Base-by-base conservation (phyloP, 305 asterid genomes). In the Andrographis paniculata region DNA sequence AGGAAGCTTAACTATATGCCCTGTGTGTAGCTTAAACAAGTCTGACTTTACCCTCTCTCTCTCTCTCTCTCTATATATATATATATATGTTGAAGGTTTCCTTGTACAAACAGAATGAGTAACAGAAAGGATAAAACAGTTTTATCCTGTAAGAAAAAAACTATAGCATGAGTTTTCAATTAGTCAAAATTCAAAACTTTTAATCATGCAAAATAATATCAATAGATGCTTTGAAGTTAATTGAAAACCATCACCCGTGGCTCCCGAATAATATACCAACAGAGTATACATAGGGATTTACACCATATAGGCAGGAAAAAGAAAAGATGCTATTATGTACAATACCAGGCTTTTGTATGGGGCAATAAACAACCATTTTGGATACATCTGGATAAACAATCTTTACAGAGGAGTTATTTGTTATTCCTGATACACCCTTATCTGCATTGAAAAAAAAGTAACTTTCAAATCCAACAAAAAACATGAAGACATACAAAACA, bases 341-440 rank as follows among this genome's bases (percentile, higher is more conserved):
- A 24, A 40, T 79, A 89, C 98, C 95, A 55, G 82, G 67, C 58
- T 74, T 78, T 64, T 70, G 80, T 48, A 70, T 57, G 3, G 93
- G 86, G 49, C 74, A 79, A 59, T 77, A 77, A 35, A 73, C 51
- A 60, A 60, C 67, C 98, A 82, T 74, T 67, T 69, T 79, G 21
- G 95, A 85, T 62, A 80, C 71, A 58, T 82, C 95, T 28, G 98
- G 98, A 67, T 54, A 62, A 63, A 85, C 78, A 58, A 80, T 58
- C 71, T 85, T 89, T 63, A 74, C 65, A 54, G 78, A 66, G 18
- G 52, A 38, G 68, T 66, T 73, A 61, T 54, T 52, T 31, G 82
- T 54, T 53, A 42, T 57, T 57, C 73, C 78, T 55, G 78, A 67
- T 61, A 54, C 46, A 57, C 39, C 61, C 72, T 65, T 67, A 65